Base-by-base conservation (phyloP, 2,329 filamentous ascomycete genomes). In the Colletotrichum orchidophilum region DNA sequence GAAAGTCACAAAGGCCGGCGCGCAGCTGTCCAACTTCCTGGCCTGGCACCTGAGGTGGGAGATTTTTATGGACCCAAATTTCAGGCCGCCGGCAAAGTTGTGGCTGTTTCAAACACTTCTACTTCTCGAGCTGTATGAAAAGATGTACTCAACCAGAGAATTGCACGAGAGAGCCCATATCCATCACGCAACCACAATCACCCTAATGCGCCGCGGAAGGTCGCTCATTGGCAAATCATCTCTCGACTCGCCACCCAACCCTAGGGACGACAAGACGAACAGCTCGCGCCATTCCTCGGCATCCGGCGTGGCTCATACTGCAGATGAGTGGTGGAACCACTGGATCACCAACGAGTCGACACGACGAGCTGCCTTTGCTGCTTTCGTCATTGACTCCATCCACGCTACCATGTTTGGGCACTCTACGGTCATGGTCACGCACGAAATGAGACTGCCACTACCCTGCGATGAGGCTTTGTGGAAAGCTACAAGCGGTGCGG, bases 341-440 rank as follows among this genome's bases (percentile, higher is more conserved):
- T 98, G 96, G 96, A 96, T 98, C 76, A 95, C 92, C 13, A 95
- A 95, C 61, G 96, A 99, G 80, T 93, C 96, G 1, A 98, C 95
- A 0, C 88, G 94, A 33, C 90, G 96, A 70, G 94, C 93, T 3
- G 96, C 96, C 0, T 98, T 98, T 82, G 95, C 94, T 0, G 96
- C 96, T 0, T 98, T 98, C 78, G 91, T 98, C 53, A 92, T 98
- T 74, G 96, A 99, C 80, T 97, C 95, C 5, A 97, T 95, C 1
- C 96, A 99, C 80, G 95, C 95, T 1, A 97, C 95, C 31, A 98
- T 99, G 93, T 98, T 98, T 81, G 96, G 96, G 0, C 96, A 98
- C 81, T 96, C 95, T 3, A 96, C 94, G 0, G 95, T 97, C 53
- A 98, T 98, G 96, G 95, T 97, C 8, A 95, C 95, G 2, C 95